These are phyloP conservation scores for Helminthosporium solani DNA, from an alignment of 2,329 filamentous ascomycete genomes.

Conservation along the genomic window DNA sequence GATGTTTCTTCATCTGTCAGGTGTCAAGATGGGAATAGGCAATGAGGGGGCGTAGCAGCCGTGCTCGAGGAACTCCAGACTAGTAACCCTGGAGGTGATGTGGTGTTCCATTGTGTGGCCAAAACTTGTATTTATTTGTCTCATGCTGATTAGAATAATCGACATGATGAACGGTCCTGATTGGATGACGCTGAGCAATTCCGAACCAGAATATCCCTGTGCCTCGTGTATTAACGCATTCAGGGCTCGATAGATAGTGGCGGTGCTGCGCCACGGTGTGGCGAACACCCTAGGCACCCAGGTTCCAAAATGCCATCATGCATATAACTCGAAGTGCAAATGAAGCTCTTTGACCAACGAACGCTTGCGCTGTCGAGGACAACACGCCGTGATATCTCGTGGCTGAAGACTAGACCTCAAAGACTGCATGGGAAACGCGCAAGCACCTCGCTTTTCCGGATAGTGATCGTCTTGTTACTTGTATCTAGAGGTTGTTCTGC, in stretches of 20 bases:
- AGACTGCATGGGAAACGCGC: neutral
- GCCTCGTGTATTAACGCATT: neutral
- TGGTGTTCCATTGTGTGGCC: conserved; percentile 4
- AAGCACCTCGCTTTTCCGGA: neutral
- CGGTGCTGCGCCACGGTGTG: conserved; percentile 3
- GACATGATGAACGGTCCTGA: conserved; percentile 9
- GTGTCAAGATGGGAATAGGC: neutral
- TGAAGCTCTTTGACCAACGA: neutral
- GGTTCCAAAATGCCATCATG: too few species aligned
- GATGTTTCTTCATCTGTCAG: neutral
- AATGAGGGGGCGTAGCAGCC: neutral
- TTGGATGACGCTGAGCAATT: neutral
- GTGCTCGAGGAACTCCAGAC: neutral
- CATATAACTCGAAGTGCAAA: too few species aligned
- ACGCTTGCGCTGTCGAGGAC: neutral
- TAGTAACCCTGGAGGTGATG: neutral
- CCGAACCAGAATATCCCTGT: neutral
- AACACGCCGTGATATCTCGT: neutral
- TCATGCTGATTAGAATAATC: neutral
- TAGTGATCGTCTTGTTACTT: neutral
- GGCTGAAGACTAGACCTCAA: neutral
- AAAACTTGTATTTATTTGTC: conserved; percentile 15
- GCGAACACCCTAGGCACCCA: too few species aligned
- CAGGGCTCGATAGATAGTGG: neutral
- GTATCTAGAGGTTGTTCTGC: too few species aligned